A percentile compares a stretch with the other conserved stretches of the same genome.
phyloP scores from a whole-genome alignment of 441 rosid genomes.

The Hura crepitans region DNA sequence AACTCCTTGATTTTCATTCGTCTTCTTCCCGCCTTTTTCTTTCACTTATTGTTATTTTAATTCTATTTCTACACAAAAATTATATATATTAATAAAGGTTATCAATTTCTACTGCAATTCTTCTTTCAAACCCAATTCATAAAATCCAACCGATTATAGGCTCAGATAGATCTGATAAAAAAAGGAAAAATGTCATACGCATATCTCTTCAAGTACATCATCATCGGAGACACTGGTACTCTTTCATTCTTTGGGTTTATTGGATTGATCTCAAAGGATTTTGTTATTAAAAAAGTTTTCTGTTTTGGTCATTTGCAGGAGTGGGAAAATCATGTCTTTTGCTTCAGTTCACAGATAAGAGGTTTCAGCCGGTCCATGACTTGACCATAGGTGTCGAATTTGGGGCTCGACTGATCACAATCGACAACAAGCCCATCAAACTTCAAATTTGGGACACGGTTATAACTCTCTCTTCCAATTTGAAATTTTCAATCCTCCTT shows the following conservation, averaged over 20 bases:
- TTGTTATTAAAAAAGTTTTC: not conserved
- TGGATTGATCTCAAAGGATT: not conserved
- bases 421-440: conserved; percentile 89
- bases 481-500: not conserved
- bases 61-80: no score
- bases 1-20: no score
- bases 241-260: not conserved
- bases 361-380: conserved; percentile 98
- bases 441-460: conserved; percentile 99
- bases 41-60: no score
- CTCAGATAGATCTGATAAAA: not conserved
- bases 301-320: conserved; percentile 35
- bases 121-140: not conserved
- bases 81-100: no score
- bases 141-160: not conserved
- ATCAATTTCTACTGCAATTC: no score
- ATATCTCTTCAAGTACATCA: conserved; percentile 93
- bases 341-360: conserved; percentile 92
- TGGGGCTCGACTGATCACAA: conserved; percentile 97
- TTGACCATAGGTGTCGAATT: conserved; percentile 93
- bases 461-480: conserved; percentile 14
- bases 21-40: no score
- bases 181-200: conserved; percentile 70
- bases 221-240: conserved; percentile 93
- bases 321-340: conserved; percentile 96